Evolutionary conservation across 192 early-diverging fungal species (phyloP), one percentile per base, ranked within the genome.

Genomic region (Rhizoclosmatium globosum): DNA sequence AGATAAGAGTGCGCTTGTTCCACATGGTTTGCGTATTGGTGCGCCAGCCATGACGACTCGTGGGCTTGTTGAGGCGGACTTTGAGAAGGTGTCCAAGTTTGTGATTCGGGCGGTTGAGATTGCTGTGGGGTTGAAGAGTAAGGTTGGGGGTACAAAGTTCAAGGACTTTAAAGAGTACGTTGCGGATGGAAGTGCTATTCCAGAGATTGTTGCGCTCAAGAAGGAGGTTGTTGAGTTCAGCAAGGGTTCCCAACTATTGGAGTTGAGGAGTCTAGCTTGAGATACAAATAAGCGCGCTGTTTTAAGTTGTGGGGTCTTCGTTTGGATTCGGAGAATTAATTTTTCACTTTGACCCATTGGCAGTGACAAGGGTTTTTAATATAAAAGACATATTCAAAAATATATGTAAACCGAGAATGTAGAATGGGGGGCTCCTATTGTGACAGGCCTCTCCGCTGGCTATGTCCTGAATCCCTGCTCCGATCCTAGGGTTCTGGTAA

Each of bases 31-130:
- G 68, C 92, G 98, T 71, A 89, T 99, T 76, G 98, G 86, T 19
- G 80, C 95, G 6, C 98, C 98, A 21, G 98, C 98, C 39, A 99
- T 99, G 98, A 99, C 98, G 23, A 92, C 92, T 23, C 94, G 98
- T 82, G 96, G 96, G 0, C 85, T 99, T 11, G 80, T 82, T 31
- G 96, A 95, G 84, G 66, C 81, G 3, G 98, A 99, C 80, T 99
- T 99, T 90, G 92, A 65, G n/a, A 84, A 92, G 75, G 89, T 98
- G 61, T 94, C 92, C 7, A 85, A 83, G 58, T 98, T 95, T 80
- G 94, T 99, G 79, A 92, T 97, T 75, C 88, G 94, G 42, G 97
- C 94, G 56, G 94, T 98, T 13, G 76, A 85, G 70, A 91, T 97
- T 75, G 92, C 97, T 15, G 76, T 89, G 64, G 89, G 93, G n/a